Base-by-base conservation (phyloP, 371 early-diverging fungal genomes). In the Mucor plumbeus region DNA sequence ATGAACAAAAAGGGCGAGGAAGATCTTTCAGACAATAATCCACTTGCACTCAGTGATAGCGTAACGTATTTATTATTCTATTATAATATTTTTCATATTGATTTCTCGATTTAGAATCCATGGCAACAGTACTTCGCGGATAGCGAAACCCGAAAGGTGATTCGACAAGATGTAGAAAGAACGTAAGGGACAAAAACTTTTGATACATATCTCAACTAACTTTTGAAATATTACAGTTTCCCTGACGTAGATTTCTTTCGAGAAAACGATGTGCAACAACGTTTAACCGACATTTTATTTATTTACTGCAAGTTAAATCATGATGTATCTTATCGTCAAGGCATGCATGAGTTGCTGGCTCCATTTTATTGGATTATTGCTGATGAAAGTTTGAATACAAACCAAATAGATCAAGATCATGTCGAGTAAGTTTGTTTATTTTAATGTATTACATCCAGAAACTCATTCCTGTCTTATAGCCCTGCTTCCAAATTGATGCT, bases 301-400 rank as follows among this genome's bases (percentile, higher is more conserved):
- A 90, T 97, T 50, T 96, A 95, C 74, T 93, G 95, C 79, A 95
- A 95, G 76, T 73, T 94, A 63, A 88, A 96, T 67, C 82, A 85
- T n/a, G 90, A 90, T 39, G 87, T 95, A 15, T 92, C 94, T 8
- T 97, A 97, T 76, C 90, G 97, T 44, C 97, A 97, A 74, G 97
- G 97, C n/a, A 97, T 97, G 97, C 97, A 97, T 76, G 97, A 97
- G 73, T 72, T 97, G 33, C 75, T 95, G 34, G 97, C 95, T 0
- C 94, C 95, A 10, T 76, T 96, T 7, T 86, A 94, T 38, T 82
- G 88, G 82, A 89, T 91, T 0, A 85, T 96, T 14, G 83, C 92
- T 17, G 53, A 73, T 10, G 96, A 96, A 62, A 74, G 78, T 41
- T 56, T 85, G 34, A 70, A 72, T 44, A 39, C 38, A 39, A 14